phyloP scores from a whole-genome alignment of 2,329 filamentous ascomycete genomes.

The Fusarium protoensiforme region DNA sequence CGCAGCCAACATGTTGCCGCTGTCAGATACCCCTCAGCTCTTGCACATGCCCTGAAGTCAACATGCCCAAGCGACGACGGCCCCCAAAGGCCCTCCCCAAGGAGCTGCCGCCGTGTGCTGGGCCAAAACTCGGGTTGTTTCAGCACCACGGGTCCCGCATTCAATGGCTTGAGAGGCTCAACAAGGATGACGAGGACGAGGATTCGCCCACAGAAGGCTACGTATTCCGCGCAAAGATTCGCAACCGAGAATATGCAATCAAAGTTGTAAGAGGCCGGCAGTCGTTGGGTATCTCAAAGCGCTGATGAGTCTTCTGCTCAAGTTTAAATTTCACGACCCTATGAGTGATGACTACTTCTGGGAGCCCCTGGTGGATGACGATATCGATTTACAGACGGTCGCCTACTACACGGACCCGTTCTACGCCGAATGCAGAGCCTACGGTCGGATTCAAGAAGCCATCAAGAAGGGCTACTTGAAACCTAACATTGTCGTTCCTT shows the following conservation, averaged over 20 bases:
- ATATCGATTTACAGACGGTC: background rate
- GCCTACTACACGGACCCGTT: background rate
- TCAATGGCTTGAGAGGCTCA: background rate
- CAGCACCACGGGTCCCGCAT: background rate
- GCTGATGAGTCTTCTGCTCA: background rate
- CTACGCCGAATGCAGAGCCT: background rate
- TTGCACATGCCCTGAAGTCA: background rate
- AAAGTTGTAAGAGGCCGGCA: background rate
- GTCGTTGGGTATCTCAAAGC: background rate
- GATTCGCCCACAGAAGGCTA: background rate
- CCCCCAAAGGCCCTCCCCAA: background rate
- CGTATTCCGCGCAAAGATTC: background rate
- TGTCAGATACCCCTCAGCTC: background rate
- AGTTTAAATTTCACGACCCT: background rate
- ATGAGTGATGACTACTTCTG: background rate
- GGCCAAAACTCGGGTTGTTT: background rate
- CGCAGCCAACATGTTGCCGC: background rate
- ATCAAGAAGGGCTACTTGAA: background rate
- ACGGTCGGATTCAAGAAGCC: background rate
- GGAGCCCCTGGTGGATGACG: background rate
- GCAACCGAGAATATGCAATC: background rate
- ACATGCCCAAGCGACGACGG: background rate
- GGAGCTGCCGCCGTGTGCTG: background rate
- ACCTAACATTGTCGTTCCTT: background rate
- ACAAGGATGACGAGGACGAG: background rate